Percentiles rank a stretch among this genome's conserved stretches.
phyloP scores from a whole-genome alignment of 495 filamentous ascomycete species.

The Cladorrhinum samala region DNA sequence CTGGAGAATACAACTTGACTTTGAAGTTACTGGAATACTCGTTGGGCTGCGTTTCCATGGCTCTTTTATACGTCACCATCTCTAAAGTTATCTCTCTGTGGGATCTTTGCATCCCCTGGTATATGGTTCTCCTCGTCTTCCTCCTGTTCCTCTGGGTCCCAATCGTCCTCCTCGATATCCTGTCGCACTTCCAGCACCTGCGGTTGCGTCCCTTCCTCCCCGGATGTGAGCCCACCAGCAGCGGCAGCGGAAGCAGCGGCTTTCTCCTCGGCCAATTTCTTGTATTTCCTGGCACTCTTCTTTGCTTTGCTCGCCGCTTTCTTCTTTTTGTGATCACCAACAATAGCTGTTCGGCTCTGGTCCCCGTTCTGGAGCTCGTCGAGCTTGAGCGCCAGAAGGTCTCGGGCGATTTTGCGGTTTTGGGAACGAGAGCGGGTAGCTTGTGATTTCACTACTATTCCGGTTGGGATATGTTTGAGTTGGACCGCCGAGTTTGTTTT shows the following conservation, averaged over 20 bases:
- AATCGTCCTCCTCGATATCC: constrained; percentile 12
- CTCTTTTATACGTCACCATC: too few species aligned
- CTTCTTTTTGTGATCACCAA: constrained; percentile 39
- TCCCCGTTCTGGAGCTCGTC: constrained; percentile 55
- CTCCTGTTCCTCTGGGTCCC: constrained; percentile 7
- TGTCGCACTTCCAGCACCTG: not conserved
- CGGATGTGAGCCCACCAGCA: constrained; percentile 2
- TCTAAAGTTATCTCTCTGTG: too few species aligned
- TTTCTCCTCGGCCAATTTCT: constrained; percentile 39
- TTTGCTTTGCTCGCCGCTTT: constrained; percentile 43
- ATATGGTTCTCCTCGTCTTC: not conserved
- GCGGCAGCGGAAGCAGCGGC: too few species aligned
- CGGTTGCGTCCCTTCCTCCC: not conserved
- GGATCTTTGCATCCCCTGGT: too few species aligned
- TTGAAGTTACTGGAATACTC: too few species aligned
- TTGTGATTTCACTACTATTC: constrained; percentile 86
- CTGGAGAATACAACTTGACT: constrained; percentile 9
- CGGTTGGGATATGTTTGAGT: constrained; percentile 81
- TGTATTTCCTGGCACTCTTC: constrained; percentile 46
- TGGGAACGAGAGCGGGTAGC: constrained; percentile 80
- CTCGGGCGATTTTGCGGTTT: constrained; percentile 82
- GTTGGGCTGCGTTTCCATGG: too few species aligned
- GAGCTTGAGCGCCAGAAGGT: constrained; percentile 67
- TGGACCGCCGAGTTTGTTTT: constrained; percentile 97
- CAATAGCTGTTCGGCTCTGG: constrained; percentile 37